Evolutionary conservation across 129 eudicot species (phyloP).

Genomic region (Tanacetum coccineum): DNA sequence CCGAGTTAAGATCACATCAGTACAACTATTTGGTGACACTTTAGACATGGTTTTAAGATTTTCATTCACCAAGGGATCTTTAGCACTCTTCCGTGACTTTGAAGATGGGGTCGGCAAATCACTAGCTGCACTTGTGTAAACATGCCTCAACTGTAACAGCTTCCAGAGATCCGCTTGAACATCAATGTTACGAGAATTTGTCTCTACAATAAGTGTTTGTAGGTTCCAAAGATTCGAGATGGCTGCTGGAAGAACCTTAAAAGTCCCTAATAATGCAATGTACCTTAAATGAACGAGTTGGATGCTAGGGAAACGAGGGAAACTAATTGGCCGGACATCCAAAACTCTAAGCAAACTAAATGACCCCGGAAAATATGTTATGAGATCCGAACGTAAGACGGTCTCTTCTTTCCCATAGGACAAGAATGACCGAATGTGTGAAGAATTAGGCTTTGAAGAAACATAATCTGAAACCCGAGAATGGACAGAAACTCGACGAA

Average conservation of each 20-base stretch:
- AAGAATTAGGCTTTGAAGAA: constrained; percentile 3
- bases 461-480: constrained; percentile 16
- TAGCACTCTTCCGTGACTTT: too few species aligned
- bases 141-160: constrained; percentile 35
- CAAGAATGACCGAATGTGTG: constrained; percentile 23
- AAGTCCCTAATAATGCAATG: constrained; percentile 25
- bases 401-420: constrained; percentile 21
- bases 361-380: constrained; percentile 12
- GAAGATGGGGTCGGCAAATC: constrained; percentile 7
- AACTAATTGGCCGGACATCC: constrained; percentile 14
- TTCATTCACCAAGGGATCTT: neutral
- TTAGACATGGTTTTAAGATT: constrained; percentile 31
- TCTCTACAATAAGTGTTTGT: constrained; percentile 33
- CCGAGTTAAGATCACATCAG: constrained; percentile 34
- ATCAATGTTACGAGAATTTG: constrained; percentile 13
- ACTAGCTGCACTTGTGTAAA: constrained; percentile 20
- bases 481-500: constrained; percentile 31
- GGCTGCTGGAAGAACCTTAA: constrained; percentile 27
- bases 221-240: constrained; percentile 35
- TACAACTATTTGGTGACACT: constrained; percentile 27
- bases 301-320: constrained; percentile 29
- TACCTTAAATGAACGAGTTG: constrained; percentile 38
- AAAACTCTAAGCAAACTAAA: constrained; percentile 41
- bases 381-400: neutral
- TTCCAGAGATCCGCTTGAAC: constrained; percentile 33